Percentiles rank a stretch among this genome's conserved stretches.
These are phyloP conservation scores for Mortierella hygrophila DNA, from an alignment of 192 early-diverging fungal genomes.

Conservation along the genomic window DNA sequence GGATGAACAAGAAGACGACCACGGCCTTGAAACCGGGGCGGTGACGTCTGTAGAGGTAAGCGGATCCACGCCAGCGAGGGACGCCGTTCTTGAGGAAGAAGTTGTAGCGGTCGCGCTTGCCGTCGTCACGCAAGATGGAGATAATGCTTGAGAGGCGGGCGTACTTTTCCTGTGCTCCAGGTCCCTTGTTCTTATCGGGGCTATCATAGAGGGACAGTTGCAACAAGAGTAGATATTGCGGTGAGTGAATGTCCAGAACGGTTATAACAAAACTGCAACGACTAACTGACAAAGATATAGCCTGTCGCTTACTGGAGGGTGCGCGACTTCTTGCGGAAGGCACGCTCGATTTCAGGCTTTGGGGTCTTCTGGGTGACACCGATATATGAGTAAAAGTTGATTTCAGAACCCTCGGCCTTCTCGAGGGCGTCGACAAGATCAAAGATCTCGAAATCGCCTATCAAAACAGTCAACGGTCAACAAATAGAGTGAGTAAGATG, in stretches of 20 bases:
- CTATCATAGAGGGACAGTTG: constrained; percentile 30
- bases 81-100: constrained; percentile 87
- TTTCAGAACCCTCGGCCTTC: constrained; percentile 63
- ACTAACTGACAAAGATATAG: not conserved
- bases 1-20: constrained; percentile 63
- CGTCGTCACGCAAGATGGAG: constrained; percentile 71
- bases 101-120: constrained; percentile 79
- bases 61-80: constrained; percentile 84
- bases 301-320: constrained; percentile 70
- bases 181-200: constrained; percentile 79
- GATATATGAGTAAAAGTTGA: constrained; percentile 79
- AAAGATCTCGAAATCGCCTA: constrained; percentile 86
- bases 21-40: constrained; percentile 77
- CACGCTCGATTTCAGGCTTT: constrained; percentile 70
- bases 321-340: constrained; percentile 77
- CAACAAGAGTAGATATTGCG: not conserved
- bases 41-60: constrained; percentile 79
- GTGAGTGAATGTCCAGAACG: not conserved
- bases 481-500: constrained; percentile 4
- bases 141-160: constrained; percentile 74
- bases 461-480: not conserved
- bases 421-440: constrained; percentile 84
- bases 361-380: constrained; percentile 64
- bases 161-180: constrained; percentile 70
- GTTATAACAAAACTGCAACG: not conserved